Percentiles rank a stretch among this genome's conserved stretches.
These are phyloP conservation scores for Geosmithia flava DNA, from an alignment of 2,329 filamentous ascomycete species.

Conservation along the genomic window DNA sequence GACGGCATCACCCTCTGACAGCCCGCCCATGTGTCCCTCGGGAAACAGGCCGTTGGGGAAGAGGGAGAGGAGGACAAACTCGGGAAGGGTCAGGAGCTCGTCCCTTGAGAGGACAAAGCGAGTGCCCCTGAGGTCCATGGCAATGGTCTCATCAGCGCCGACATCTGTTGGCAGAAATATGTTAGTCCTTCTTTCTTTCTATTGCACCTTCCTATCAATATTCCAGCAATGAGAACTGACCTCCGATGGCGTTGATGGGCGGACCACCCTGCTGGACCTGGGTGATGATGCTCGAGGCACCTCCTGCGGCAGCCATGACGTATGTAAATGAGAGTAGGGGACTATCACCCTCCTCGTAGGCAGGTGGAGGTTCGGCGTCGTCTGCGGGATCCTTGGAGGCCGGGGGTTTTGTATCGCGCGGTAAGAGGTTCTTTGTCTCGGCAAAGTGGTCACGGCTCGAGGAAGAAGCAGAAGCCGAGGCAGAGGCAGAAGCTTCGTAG, in stretches of 20 bases:
- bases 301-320: slow-evolving; percentile 96
- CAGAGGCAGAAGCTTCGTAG: not conserved
- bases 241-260: slow-evolving; percentile 79
- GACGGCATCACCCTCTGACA: slow-evolving; percentile 85
- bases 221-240: slow-evolving; percentile 29
- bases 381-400: slow-evolving; percentile 35
- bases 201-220: not conserved
- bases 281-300: slow-evolving; percentile 96
- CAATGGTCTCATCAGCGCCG: slow-evolving; percentile 85
- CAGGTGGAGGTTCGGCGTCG: slow-evolving; percentile 87
- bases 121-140: slow-evolving; percentile 86
- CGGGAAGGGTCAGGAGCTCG: slow-evolving; percentile 86
- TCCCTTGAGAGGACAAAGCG: slow-evolving; percentile 90
- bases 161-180: slow-evolving; percentile 42
- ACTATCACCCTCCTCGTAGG: slow-evolving; percentile 90
- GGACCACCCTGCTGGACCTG: slow-evolving; percentile 93
- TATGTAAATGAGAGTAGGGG: slow-evolving; percentile 88
- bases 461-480: not conserved
- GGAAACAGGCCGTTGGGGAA: slow-evolving; percentile 98
- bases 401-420: slow-evolving; percentile 69
- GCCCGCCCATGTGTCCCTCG: slow-evolving; percentile 89
- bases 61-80: slow-evolving; percentile 94
- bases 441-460: slow-evolving; percentile 35
- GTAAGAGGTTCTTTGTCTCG: slow-evolving; percentile 76
- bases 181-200: no score